Percentiles rank a stretch among this genome's conserved stretches.
Evolutionary conservation across 441 rosid genomes (phyloP).

Genomic region (Dalechampia spathulata): DNA sequence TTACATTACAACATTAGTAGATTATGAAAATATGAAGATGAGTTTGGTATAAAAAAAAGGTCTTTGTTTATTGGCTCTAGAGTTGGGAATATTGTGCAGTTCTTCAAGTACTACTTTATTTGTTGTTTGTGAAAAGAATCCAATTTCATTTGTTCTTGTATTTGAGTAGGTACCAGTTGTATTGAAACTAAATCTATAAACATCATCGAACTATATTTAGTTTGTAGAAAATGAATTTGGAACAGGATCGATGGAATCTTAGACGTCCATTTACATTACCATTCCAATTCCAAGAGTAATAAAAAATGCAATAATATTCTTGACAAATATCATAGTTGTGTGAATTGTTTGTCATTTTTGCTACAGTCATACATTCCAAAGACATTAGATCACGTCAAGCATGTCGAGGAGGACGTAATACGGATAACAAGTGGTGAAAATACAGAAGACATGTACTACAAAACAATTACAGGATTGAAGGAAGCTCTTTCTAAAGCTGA

Average conservation of each 20-base stretch:
- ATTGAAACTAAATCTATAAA: too few relatives aligned
- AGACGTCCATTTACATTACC: too few relatives aligned
- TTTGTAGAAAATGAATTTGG: too few relatives aligned
- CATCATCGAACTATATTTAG: too few relatives aligned
- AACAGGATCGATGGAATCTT: too few relatives aligned
- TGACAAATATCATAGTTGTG: conserved; percentile 1
- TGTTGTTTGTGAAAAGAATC: too few relatives aligned
- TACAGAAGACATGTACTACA: conserved; percentile 59
- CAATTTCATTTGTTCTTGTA: too few relatives aligned
- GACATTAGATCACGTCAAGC: conserved; percentile 68
- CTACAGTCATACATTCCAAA: conserved; percentile 72
- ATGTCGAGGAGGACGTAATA: conserved; percentile 63
- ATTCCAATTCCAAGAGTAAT: not conserved
- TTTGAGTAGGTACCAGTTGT: too few relatives aligned
- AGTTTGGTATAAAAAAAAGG: not conserved
- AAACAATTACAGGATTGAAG: conserved; percentile 74
- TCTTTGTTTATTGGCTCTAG: too few relatives aligned
- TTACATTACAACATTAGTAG: not conserved
- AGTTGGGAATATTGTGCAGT: too few relatives aligned
- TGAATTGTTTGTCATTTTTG: not conserved
- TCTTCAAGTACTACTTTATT: too few relatives aligned
- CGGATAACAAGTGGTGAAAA: conserved; percentile 65
- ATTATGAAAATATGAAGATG: not conserved
- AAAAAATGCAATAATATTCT: not conserved
- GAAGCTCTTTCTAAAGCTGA: conserved; percentile 43